Conservation (phyloP, 768 basidiomycete species). For the Serpula lacrymans region DNA sequence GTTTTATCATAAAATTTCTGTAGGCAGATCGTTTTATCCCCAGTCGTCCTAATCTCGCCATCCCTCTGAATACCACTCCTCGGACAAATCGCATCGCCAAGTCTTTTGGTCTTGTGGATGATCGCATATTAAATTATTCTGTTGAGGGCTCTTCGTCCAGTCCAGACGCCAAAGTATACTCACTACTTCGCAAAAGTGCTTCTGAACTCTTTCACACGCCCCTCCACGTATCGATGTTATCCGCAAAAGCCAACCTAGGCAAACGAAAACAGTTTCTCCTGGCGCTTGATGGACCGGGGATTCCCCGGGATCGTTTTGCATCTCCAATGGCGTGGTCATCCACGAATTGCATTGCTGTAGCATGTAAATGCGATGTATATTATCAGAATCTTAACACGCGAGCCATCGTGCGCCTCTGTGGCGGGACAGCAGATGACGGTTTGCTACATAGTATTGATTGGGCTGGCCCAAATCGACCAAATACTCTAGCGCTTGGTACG, state of each 20-base stretch:
- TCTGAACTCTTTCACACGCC: slow-evolving; percentile 45
- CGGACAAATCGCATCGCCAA: slow-evolving; percentile 66
- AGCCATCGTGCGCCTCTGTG: slow-evolving; percentile 49
- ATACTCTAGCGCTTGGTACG: slow-evolving; percentile 50
- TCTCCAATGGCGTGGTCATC: slow-evolving; percentile 62
- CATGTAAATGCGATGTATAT: slow-evolving; percentile 56
- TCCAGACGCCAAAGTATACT: slow-evolving; percentile 39
- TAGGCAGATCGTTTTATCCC: slow-evolving; percentile 65
- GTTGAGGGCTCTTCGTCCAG: slow-evolving; percentile 33
- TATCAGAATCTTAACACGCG: slow-evolving; percentile 60
- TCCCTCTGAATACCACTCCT: slow-evolving; percentile 61
- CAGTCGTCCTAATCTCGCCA: slow-evolving; percentile 42
- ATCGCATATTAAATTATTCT: slow-evolving; percentile 51
- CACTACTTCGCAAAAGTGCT: slow-evolving; percentile 49
- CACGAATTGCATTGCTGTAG: slow-evolving; percentile 58
- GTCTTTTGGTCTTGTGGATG: slow-evolving; percentile 56
- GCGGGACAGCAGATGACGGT: slow-evolving; percentile 31
- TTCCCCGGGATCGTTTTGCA: slow-evolving; percentile 50
- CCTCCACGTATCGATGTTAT: slow-evolving; percentile 33
- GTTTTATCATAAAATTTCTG: slow-evolving; percentile 1
- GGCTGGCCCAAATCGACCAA: slow-evolving; percentile 39
- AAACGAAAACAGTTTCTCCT: slow-evolving; percentile 51
- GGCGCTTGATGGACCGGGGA: slow-evolving; percentile 63
- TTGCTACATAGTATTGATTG: slow-evolving; percentile 49
- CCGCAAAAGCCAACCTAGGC: slow-evolving; percentile 57